A percentile compares a stretch with the other conserved stretches of the same genome.
These are phyloP conservation scores for Yamadazyma endophytica DNA, from an alignment of 805 yeast genomes.

Conservation along the genomic window DNA sequence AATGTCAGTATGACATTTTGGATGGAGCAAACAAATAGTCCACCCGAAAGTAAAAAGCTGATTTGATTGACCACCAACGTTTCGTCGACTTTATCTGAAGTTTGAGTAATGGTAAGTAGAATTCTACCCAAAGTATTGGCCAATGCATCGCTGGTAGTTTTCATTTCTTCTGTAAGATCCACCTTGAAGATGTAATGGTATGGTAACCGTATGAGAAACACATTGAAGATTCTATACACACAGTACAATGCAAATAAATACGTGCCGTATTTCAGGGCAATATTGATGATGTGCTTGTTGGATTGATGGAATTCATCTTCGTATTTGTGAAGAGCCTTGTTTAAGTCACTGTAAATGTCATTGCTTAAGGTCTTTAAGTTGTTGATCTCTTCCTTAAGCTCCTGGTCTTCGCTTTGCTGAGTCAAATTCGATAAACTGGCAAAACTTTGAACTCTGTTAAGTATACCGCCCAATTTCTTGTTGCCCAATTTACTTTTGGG, in stretches of 20 bases:
- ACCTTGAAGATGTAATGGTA: conserved; percentile 11
- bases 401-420: conserved; percentile 19
- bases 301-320: no score
- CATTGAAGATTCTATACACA: conserved; percentile 42
- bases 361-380: conserved; percentile 29
- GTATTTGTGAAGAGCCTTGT: conserved; percentile 15
- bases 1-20: conserved; percentile 62
- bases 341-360: conserved; percentile 27
- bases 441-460: conserved; percentile 39
- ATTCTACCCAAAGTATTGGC: conserved; percentile 46
- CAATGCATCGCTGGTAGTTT: conserved; percentile 37
- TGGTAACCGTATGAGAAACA: conserved; percentile 40
- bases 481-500: conserved; percentile 3
- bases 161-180: conserved; percentile 3
- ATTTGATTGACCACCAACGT: conserved; percentile 42
- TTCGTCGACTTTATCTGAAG: conserved; percentile 26
- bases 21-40: conserved; percentile 58
- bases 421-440: conserved; percentile 25
- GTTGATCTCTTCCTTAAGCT: conserved; percentile 36
- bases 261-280: conserved; percentile 13
- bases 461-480: conserved; percentile 24
- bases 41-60: conserved; percentile 52
- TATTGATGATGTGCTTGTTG: conserved; percentile 12
- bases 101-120: conserved; percentile 7
- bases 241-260: conserved; percentile 44